Base-by-base conservation (phyloP, 148 eudicot species). In the Chenopodium berlandieri region DNA sequence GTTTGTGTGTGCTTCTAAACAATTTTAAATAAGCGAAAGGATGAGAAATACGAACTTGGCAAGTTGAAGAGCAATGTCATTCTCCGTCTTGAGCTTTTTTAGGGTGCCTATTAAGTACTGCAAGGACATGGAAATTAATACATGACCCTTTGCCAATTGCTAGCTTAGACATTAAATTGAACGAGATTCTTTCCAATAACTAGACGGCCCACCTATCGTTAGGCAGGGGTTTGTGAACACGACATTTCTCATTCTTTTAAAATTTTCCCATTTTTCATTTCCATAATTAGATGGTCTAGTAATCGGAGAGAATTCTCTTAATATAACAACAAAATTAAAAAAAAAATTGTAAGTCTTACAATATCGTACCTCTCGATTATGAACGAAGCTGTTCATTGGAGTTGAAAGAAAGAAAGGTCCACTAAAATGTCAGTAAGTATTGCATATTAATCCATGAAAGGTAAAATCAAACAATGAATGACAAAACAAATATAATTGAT, bases 61-160 rank as follows among this genome's bases (percentile, higher is more conserved):
- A 54, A 81, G 85, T 79, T 90, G 90, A 66, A 90, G 89, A 54
- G 90, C 88, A 70, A 90, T 84, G 82, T 90, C 94, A 79, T 92
- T 90, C 79, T 93, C 97, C 56, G 79, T 84, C 90, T 89, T 93
- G 34, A 92, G 85, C 81, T 90, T 90, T 79, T 86, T 86, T 1
- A 93, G 82, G 10, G 88, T 87, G 84, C 77, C 85, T 16, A 90
- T 75, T 70, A 93, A 75, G 77, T 88, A 90, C 95, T 94, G 86
- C 86, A 87, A n/a, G 1, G 63, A 64, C 76, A 58, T 25, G 20
- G 16, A n/a, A 31, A 62, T 62, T 5, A 1, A 70, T 70, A 58
- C 9, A 64, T 77, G 20, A 9, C 69, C 22, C 68, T 62, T 56
- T 32, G 8, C 11, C n/a, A 4, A 58, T 48, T 58, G 20, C 72